A percentile compares a stretch with the other conserved stretches of the same genome.
Evolutionary conservation across 2,329 filamentous ascomycete species (phyloP).

Genomic region (Massarina eburnea): DNA sequence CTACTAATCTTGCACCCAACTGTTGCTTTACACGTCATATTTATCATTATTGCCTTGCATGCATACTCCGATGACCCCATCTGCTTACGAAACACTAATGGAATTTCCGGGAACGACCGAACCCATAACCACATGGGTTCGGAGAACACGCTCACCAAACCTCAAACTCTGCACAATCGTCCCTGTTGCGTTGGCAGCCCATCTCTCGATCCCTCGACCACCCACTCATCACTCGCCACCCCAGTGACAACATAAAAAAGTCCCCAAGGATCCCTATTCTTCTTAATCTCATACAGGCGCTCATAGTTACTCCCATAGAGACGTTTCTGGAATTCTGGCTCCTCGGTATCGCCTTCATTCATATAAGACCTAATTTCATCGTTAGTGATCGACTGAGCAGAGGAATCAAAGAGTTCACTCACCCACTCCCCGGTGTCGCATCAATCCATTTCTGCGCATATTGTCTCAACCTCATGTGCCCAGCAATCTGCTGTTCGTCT

Average conservation of each 20-base stretch:
- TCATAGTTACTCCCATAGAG: conserved; percentile 31
- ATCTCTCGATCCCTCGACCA: conserved; percentile 18
- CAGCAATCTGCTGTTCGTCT: conserved; percentile 21
- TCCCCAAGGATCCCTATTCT: conserved; percentile 25
- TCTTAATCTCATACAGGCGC: conserved; percentile 23
- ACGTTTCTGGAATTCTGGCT: conserved; percentile 28
- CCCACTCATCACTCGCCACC: conserved; percentile 29
- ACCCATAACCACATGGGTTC: too few relatives aligned
- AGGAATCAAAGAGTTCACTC: conserved; percentile 2
- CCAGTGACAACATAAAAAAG: conserved; percentile 31
- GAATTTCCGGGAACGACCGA: too few relatives aligned
- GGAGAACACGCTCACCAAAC: too few relatives aligned
- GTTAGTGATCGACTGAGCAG: neutral
- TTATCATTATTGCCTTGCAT: too few relatives aligned
- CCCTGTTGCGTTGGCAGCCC: conserved; percentile 32
- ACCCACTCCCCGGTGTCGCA: conserved; percentile 27
- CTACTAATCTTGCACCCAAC: too few relatives aligned
- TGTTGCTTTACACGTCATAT: too few relatives aligned
- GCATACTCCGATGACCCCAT: too few relatives aligned
- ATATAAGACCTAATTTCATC: conserved; percentile 18
- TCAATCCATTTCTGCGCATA: conserved; percentile 28
- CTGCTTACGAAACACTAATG: too few relatives aligned
- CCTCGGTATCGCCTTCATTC: conserved; percentile 37
- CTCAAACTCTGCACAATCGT: conserved; percentile 25
- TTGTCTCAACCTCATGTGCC: conserved; percentile 21